These are phyloP conservation scores for Trichoderma gamsii DNA, from an alignment of 495 filamentous ascomycete species.

Conservation along the genomic window DNA sequence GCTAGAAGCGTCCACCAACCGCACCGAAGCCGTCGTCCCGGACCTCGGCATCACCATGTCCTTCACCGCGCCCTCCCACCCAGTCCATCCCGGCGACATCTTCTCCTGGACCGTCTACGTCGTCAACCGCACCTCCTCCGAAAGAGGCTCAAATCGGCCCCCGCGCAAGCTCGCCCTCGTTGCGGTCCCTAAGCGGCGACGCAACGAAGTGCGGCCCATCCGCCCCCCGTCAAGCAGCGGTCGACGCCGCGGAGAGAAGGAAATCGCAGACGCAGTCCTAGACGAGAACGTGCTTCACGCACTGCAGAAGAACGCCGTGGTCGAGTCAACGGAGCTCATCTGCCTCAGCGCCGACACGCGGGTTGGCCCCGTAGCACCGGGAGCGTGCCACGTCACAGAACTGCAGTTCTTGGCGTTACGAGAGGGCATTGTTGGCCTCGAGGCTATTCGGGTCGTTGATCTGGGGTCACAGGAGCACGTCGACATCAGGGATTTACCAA, in stretches of 20 bases:
- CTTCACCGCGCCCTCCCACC: slow-evolving; percentile 50
- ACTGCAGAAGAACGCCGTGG: slow-evolving; percentile 65
- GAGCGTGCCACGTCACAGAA: slow-evolving; percentile 73
- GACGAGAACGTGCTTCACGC: slow-evolving; percentile 82
- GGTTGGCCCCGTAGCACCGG: slow-evolving; percentile 70
- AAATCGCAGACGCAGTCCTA: slow-evolving; percentile 60
- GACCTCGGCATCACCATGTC: slow-evolving; percentile 73
- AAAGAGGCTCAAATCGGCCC: slow-evolving; percentile 18
- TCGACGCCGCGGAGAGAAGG: slow-evolving; percentile 24
- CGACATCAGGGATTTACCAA: slow-evolving; percentile 75
- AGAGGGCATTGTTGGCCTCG: slow-evolving; percentile 68
- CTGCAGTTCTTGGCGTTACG: slow-evolving; percentile 72
- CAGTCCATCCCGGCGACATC: slow-evolving; percentile 58
- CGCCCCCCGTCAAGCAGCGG: slow-evolving; percentile 45
- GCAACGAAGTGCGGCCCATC: slow-evolving; percentile 55
- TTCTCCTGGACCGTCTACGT: slow-evolving; percentile 88
- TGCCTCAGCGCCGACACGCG: slow-evolving; percentile 79
- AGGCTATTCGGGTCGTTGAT: slow-evolving; percentile 78
- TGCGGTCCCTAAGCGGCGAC: slow-evolving; percentile 71
- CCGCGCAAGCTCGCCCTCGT: slow-evolving; percentile 73
- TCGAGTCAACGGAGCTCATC: slow-evolving; percentile 69
- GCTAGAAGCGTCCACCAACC: slow-evolving; percentile 41
- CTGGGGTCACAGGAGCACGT: slow-evolving; percentile 72
- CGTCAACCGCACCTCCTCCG: slow-evolving; percentile 61
- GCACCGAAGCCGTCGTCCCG: slow-evolving; percentile 41